Evolutionary conservation across 257 asterid species (phyloP).

Genomic region (Ehretia macrophylla): DNA sequence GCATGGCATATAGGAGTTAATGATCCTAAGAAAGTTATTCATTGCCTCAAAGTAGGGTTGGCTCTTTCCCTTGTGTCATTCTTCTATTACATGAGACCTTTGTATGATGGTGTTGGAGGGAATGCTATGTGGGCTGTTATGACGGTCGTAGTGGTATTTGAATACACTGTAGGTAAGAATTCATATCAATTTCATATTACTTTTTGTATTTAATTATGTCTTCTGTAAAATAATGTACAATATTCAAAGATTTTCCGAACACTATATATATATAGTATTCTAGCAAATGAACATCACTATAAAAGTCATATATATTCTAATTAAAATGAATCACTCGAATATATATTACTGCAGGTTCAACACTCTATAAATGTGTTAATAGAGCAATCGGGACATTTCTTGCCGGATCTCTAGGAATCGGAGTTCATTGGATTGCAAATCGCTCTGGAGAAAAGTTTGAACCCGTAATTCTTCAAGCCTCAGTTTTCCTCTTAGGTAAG

Average conservation of each 20-base stretch:
- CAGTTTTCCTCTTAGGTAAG: constrained; percentile 72
- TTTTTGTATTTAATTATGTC: neutral
- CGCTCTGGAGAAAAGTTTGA: constrained; percentile 52
- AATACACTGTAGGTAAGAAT: constrained; percentile 70
- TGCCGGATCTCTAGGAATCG: constrained; percentile 79
- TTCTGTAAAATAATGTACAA: no score
- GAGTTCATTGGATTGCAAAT: constrained; percentile 86
- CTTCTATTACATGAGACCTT: constrained; percentile 77
- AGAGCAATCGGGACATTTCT: constrained; percentile 54
- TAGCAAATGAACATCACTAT: no score
- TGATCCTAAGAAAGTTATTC: constrained; percentile 68
- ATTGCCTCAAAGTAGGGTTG: constrained; percentile 69
- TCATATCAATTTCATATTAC: neutral
- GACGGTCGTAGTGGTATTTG: constrained; percentile 84
- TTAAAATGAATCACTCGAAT: neutral
- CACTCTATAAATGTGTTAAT: constrained; percentile 60
- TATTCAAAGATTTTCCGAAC: neutral
- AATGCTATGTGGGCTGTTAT: constrained; percentile 90
- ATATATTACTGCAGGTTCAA: constrained; percentile 59
- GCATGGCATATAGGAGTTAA: constrained; percentile 58
- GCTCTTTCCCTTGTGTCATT: constrained; percentile 70
- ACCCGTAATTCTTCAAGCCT: constrained; percentile 61
- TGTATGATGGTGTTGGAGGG: constrained; percentile 77
- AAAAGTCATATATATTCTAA: no score
- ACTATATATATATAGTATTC: no score